Conservation (phyloP, 371 early-diverging fungal species). For the Apophysomyces elegans region DNA sequence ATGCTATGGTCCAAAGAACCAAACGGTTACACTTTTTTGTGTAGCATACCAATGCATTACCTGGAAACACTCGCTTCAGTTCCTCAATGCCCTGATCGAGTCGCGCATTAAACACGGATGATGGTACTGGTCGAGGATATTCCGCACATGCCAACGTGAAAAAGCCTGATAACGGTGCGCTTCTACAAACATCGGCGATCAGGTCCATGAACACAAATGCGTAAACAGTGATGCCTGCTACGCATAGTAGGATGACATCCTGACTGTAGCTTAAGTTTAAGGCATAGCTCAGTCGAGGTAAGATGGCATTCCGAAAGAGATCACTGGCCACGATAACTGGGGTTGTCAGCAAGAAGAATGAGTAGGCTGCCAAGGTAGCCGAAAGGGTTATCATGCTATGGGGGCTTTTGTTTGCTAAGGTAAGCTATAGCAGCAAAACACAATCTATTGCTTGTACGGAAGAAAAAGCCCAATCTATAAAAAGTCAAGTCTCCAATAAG, state of each 20-base stretch:
- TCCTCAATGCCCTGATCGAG: slow-evolving; percentile 1
- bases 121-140: background rate
- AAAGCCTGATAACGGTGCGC: background rate
- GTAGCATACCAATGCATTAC: slow-evolving; percentile 14
- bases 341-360: background rate
- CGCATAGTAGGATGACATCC: slow-evolving; percentile 15
- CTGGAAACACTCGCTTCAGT: slow-evolving; percentile 20
- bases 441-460: background rate
- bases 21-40: background rate
- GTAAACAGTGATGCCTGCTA: slow-evolving; percentile 15
- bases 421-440: too few species aligned
- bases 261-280: slow-evolving; percentile 8
- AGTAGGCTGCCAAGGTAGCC: background rate
- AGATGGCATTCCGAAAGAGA: slow-evolving; percentile 16
- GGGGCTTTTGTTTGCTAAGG: too few species aligned
- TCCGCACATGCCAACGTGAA: background rate
- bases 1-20: slow-evolving; percentile 11
- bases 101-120: background rate
- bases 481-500: too few species aligned
- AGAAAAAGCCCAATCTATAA: too few species aligned
- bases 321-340: slow-evolving; percentile 16
- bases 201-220: slow-evolving; percentile 8
- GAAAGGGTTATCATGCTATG: background rate
- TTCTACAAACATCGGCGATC: background rate
- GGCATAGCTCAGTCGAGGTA: background rate